Evolutionary conservation across 257 asterid genomes (phyloP), one percentile per base, ranked within the genome.

Genomic region (Ilex asprella): DNA sequence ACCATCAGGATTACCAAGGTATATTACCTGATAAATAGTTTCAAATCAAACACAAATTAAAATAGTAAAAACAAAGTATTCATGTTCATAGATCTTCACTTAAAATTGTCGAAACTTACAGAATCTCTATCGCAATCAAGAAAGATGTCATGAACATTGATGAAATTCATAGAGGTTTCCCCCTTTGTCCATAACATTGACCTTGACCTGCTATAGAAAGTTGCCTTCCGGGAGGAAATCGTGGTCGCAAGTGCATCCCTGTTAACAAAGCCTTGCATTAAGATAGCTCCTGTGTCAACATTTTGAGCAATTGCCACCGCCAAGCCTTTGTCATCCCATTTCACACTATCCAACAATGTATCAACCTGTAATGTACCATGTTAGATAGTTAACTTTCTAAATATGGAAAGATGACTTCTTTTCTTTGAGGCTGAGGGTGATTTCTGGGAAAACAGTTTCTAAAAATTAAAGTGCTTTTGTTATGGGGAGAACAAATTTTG

Each of bases 221-320:
- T 89, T 47, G 96, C 97, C 76, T 84, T 85, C 31, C 80, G 73
- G 39, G 95, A 87, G 63, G 92, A 78, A 56, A 93, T 78, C 41
- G 96, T 87, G 43, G 58, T 76, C 30, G 70, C 57, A 64, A 91
- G 89, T 57, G 97, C 95, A 47, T 88, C 95, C 59, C 74, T 81
- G 69, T 91, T 83, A 49, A 76, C 82, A 73, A 91, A 91, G 16
- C 97, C 95, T 86, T 91, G 97, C 98, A 88, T 91, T 57, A 86
- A 76, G 62, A 93, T 68, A 16, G 95, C 97, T 75, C 97, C 91
- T 0, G 90, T 87, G 56, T 93, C 95, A 30, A 93, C 84, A 70
- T 93, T 90, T 76, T 93, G 97, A 56, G 95, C 97, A 51, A 93
- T 89, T 49, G 94, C 99, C 70, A 89, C 99, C 0, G 89, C 96